These are phyloP conservation scores for Erythrobasidium hasegawianum DNA, from an alignment of 1,284 basidiomycete species.

Conservation along the genomic window DNA sequence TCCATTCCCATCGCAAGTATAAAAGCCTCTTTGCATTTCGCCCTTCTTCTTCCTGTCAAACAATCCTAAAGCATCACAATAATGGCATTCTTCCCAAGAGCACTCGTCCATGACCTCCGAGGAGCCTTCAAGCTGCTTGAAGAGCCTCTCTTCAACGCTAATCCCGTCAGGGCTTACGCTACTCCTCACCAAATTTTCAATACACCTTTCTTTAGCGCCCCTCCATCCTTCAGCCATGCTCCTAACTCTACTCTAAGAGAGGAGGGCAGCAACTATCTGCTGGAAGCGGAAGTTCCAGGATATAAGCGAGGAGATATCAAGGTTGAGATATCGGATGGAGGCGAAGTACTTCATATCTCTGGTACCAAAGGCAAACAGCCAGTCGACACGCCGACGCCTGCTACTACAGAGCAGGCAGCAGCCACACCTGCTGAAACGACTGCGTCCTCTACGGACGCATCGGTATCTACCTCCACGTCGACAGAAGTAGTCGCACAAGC, in stretches of 20 bases:
- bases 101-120: constrained; percentile 65
- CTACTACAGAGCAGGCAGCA: constrained; percentile 4
- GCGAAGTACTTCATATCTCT: constrained; percentile 66
- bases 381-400: constrained; percentile 22
- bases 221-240: constrained; percentile 44
- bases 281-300: constrained; percentile 72
- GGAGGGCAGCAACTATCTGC: constrained; percentile 60
- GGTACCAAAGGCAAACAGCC: constrained; percentile 56
- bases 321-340: constrained; percentile 64
- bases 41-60: neutral
- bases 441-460: neutral
- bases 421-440: neutral
- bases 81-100: constrained; percentile 62
- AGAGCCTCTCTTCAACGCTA: constrained; percentile 59
- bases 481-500: neutral
- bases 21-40: neutral
- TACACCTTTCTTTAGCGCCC: constrained; percentile 15
- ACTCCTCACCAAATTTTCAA: constrained; percentile 6
- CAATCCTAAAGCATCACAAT: neutral
- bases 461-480: neutral
- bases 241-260: constrained; percentile 66
- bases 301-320: constrained; percentile 71
- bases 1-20: neutral
- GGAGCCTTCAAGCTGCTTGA: constrained; percentile 68
- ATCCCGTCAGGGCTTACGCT: constrained; percentile 34